These are phyloP conservation scores for Solanum corneliomulleri DNA, from an alignment of 257 asterid genomes.

Conservation along the genomic window DNA sequence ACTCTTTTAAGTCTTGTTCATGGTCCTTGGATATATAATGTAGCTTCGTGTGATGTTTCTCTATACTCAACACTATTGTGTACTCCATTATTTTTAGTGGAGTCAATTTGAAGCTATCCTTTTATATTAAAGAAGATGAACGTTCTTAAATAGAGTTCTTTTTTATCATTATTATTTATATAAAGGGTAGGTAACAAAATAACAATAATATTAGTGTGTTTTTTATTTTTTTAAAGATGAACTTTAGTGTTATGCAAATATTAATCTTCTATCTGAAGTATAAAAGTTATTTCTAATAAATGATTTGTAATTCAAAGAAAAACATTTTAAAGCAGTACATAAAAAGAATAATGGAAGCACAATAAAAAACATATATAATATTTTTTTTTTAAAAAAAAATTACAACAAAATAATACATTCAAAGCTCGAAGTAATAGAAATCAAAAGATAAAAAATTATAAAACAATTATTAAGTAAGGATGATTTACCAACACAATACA, in stretches of 20 bases:
- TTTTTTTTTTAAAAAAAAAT: too few species aligned
- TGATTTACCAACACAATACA: background rate
- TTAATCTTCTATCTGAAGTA: background rate
- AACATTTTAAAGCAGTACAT: background rate
- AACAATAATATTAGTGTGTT: background rate
- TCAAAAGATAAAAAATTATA: background rate
- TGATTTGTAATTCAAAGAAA: too few species aligned
- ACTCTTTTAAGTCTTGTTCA: background rate
- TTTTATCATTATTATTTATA: too few species aligned
- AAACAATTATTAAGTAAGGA: background rate
- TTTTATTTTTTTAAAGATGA: too few species aligned
- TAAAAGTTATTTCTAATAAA: too few species aligned
- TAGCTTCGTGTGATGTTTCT: background rate
- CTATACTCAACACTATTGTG: background rate
- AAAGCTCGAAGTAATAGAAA: background rate
- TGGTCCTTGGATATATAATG: background rate
- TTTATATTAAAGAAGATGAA: too few species aligned
- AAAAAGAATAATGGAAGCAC: background rate
- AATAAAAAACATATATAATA: background rate
- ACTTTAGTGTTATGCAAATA: too few species aligned
- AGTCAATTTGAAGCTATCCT: background rate
- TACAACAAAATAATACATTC: background rate
- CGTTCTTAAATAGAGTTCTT: too few species aligned
- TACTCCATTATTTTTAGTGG: background rate
- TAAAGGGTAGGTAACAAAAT: background rate